Base-by-base conservation (phyloP, 805 yeast genomes). In the Wickerhamiella brachini region DNA sequence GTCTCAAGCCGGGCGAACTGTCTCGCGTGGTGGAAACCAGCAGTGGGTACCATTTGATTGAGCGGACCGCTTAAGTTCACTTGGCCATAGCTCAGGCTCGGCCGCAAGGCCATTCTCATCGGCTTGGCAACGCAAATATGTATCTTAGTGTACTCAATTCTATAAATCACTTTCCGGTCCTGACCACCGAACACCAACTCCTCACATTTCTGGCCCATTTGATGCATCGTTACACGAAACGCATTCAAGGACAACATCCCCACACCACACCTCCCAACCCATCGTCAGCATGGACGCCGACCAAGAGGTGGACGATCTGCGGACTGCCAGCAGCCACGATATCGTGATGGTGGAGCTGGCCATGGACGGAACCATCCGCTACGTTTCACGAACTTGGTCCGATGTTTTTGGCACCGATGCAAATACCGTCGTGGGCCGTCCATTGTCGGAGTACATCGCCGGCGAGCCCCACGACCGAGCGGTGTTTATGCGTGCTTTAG, bases 41-140 rank as follows among this genome's bases (percentile, higher is more conserved):
- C 61, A 83, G 94, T 58, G 98, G 98, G 21, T 80, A 87, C 48
- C 98, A 93, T 62, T 65, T 93, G 55, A 80, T 93, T 61, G 83
- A 83, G 68, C 76, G 98, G 65, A 83, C 89, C 1, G 96, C 81
- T 8, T 85, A 64, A 68, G 26, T n/a, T n/a, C n/a, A n/a, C n/a
- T n/a, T n/a, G n/a, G n/a, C n/a, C n/a, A n/a, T n/a, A n/a, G n/a
- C n/a, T n/a, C n/a, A n/a, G n/a, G n/a, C n/a, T n/a, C n/a, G n/a
- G n/a, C n/a, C n/a, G n/a, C n/a, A n/a, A n/a, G n/a, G n/a, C n/a
- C n/a, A n/a, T n/a, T n/a, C n/a, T n/a, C n/a, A n/a, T n/a, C n/a
- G n/a, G n/a, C n/a, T n/a, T n/a, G n/a, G n/a, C n/a, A n/a, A n/a
- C n/a, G n/a, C n/a, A n/a, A n/a, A n/a, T n/a, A n/a, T n/a, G n/a